A percentile compares a stretch with the other conserved stretches of the same genome.
These are phyloP conservation scores for Dentipellis fragilis DNA, from an alignment of 768 basidiomycete species.

Conservation along the genomic window DNA sequence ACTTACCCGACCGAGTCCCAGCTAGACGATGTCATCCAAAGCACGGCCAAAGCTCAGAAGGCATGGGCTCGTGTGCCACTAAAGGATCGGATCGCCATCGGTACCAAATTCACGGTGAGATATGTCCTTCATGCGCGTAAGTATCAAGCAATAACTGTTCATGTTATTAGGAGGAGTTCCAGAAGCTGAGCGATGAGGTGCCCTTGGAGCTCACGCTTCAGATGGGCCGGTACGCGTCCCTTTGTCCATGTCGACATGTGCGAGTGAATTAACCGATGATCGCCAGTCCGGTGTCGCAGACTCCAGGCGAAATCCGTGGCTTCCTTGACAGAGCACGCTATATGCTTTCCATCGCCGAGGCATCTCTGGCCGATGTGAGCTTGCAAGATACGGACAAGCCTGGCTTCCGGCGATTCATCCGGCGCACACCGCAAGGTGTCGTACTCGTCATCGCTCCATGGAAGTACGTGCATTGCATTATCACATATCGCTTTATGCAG, in stretches of 20 bases:
- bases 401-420: conserved; percentile 77
- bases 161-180: conserved; percentile 37
- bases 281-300: conserved; percentile 67
- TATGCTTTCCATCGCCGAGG: conserved; percentile 75
- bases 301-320: conserved; percentile 70
- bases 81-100: conserved; percentile 57
- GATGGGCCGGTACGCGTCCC: conserved; percentile 72
- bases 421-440: conserved; percentile 77
- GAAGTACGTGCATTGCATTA: conserved; percentile 50
- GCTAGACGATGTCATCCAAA: conserved; percentile 49
- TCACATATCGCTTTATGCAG: background rate
- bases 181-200: conserved; percentile 46
- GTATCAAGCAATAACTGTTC: too few species aligned
- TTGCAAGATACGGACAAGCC: conserved; percentile 73
- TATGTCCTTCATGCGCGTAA: conserved; percentile 15
- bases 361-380: conserved; percentile 62
- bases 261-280: background rate
- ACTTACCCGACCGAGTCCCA: conserved; percentile 51
- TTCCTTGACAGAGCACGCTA: conserved; percentile 75
- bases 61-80: conserved; percentile 55
- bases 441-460: conserved; percentile 84
- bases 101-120: conserved; percentile 61
- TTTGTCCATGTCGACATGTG: background rate
- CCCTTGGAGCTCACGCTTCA: conserved; percentile 72
- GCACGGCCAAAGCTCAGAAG: conserved; percentile 60